Conservation (phyloP, 208 protist species). For the Trypanosoma cruzi region DNA sequence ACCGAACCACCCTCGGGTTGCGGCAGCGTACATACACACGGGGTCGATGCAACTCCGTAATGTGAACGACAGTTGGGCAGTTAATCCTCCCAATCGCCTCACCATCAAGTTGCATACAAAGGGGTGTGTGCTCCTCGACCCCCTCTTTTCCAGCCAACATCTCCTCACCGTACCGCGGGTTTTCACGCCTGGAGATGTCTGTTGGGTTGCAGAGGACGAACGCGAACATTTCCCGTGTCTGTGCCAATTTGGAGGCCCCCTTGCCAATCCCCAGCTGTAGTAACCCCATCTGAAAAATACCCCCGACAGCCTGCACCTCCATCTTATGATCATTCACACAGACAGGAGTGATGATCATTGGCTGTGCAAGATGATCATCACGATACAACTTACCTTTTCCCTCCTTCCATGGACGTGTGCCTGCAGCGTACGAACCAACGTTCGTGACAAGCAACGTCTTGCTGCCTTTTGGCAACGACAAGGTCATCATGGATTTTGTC, state of each 20-base stretch:
- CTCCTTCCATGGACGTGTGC: conserved; percentile 61
- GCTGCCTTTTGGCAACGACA: conserved; percentile 51
- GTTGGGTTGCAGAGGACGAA: conserved; percentile 77
- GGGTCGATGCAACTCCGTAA: conserved; percentile 29
- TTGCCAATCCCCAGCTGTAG: conserved; percentile 49
- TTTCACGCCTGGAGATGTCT: conserved; percentile 33
- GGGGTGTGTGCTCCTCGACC: conserved; percentile 16
- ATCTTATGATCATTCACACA: conserved; percentile 77
- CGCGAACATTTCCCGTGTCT: conserved; percentile 64
- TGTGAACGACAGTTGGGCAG: conserved; percentile 62
- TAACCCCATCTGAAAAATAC: conserved; percentile 60
- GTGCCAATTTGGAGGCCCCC: conserved; percentile 58
- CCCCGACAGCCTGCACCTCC: conserved; percentile 81
- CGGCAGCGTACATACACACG: conserved; percentile 60
- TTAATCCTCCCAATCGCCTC: conserved; percentile 61
- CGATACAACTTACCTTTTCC: conserved; percentile 10
- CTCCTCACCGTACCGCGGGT: background rate
- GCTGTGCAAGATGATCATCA: background rate
- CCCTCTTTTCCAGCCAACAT: background rate
- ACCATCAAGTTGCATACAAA: conserved; percentile 80
- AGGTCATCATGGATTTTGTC: conserved; percentile 11
- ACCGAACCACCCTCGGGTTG: conserved; percentile 49
- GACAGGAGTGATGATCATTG: conserved; percentile 37
- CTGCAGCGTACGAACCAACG: conserved; percentile 76
- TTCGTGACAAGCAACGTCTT: conserved; percentile 82